Percentiles rank a stretch among this genome's conserved stretches.
These are phyloP conservation scores for Streptanthus diversifolius DNA, from an alignment of 345 rosid genomes.

Conservation along the genomic window DNA sequence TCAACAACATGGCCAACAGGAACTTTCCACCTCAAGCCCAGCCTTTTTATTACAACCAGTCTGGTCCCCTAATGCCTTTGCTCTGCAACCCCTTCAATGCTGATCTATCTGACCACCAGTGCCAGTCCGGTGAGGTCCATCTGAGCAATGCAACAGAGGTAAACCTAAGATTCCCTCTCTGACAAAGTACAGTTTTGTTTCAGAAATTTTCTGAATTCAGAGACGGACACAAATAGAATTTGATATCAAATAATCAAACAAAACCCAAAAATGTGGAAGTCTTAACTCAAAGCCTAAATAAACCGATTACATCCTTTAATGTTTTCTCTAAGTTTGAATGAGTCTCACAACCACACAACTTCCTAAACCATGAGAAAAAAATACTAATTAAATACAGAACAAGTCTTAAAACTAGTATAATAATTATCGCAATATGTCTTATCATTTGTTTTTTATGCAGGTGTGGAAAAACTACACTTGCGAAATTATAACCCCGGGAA, in stretches of 20 bases:
- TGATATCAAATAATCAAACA: not conserved
- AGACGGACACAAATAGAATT: not conserved
- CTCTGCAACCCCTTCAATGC: slow-evolving; percentile 82
- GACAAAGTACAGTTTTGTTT: not conserved
- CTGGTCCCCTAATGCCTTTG: slow-evolving; percentile 72
- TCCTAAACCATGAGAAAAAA: not conserved
- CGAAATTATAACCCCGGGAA: slow-evolving; percentile 44
- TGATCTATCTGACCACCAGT: slow-evolving; percentile 53
- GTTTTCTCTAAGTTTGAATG: not conserved
- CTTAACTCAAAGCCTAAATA: not conserved
- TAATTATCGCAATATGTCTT: not conserved
- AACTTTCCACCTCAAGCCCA: slow-evolving; percentile 44
- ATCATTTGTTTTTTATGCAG: slow-evolving; percentile 36
- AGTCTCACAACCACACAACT: not conserved
- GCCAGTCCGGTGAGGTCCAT: slow-evolving; percentile 64
- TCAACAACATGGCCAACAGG: slow-evolving; percentile 49
- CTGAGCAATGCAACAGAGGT: slow-evolving; percentile 70
- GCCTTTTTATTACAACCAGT: slow-evolving; percentile 66
- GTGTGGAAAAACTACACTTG: slow-evolving; percentile 65
- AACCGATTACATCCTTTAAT: not conserved
- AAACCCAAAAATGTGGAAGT: not conserved
- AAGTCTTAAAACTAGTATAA: not conserved
- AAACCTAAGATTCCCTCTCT: slow-evolving; percentile 4
- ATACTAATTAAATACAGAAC: not conserved
- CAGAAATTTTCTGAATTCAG: not conserved